A percentile compares a stretch with the other conserved stretches of the same genome.
phyloP scores from a whole-genome alignment of 345 rosid genomes.

The Camelina hispida region DNA sequence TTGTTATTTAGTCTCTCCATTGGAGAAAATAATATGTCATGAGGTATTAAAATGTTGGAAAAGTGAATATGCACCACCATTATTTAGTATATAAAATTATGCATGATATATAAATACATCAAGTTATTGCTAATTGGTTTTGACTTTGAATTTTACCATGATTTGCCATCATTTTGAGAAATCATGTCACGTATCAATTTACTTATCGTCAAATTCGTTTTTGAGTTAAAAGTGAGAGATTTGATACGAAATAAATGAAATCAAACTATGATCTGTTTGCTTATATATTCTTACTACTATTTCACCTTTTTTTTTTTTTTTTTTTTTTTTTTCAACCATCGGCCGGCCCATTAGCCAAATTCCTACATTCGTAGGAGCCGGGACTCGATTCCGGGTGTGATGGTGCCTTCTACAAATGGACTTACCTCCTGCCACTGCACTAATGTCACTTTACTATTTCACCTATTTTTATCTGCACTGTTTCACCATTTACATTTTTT shows the following conservation, averaged over 20 bases:
- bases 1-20: neutral
- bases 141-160: neutral
- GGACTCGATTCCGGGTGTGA: too few relatives aligned
- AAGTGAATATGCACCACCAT: neutral
- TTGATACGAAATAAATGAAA: neutral
- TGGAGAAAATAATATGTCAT: neutral
- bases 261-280: neutral
- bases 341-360: too few relatives aligned
- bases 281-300: neutral
- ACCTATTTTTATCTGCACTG: neutral
- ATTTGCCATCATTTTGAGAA: neutral
- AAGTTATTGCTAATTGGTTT: constrained; percentile 1
- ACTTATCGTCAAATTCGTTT: neutral
- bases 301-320: too few relatives aligned
- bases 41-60: neutral
- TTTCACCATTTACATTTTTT: neutral
- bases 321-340: too few relatives aligned
- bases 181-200: neutral
- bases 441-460: too few relatives aligned
- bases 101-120: too few relatives aligned
- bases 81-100: neutral
- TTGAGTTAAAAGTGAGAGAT: neutral
- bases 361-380: too few relatives aligned
- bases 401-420: too few relatives aligned
- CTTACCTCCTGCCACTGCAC: too few relatives aligned